These are phyloP conservation scores for Malus hybrid DNA, from an alignment of 331 rosid genomes.

Conservation along the genomic window DNA sequence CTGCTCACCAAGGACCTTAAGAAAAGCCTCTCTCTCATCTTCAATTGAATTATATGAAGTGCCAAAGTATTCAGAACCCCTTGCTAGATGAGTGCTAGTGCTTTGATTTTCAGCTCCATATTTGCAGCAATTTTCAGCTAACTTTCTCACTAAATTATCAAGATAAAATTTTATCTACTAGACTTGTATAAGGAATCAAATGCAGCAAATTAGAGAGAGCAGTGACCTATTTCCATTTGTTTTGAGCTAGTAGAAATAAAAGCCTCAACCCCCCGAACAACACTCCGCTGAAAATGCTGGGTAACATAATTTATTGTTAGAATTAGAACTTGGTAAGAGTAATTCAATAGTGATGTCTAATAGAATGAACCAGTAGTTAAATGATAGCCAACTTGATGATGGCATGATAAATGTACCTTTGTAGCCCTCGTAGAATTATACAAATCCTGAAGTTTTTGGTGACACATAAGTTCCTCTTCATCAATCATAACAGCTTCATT, in stretches of 20 bases:
- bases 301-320: conserved; percentile 15
- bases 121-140: conserved; percentile 73
- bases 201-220: conserved; percentile 12
- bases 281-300: conserved; percentile 86
- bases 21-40: conserved; percentile 56
- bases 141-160: conserved; percentile 49
- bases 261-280: conserved; percentile 80
- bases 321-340: conserved; percentile 5
- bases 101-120: conserved; percentile 59
- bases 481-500: conserved; percentile 54
- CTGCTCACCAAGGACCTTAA: conserved; percentile 58
- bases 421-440: conserved; percentile 74
- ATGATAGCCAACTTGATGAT: neutral
- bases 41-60: conserved; percentile 49
- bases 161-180: conserved; percentile 16
- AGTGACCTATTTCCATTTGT: conserved; percentile 78
- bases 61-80: conserved; percentile 56
- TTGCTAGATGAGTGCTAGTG: conserved; percentile 39
- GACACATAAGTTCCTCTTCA: conserved; percentile 71
- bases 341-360: neutral
- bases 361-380: neutral
- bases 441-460: conserved; percentile 64
- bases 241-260: conserved; percentile 58
- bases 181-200: conserved; percentile 20
- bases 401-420: conserved; percentile 42